phyloP scores from a whole-genome alignment of 345 rosid genomes.

The Eutrema japonicum region DNA sequence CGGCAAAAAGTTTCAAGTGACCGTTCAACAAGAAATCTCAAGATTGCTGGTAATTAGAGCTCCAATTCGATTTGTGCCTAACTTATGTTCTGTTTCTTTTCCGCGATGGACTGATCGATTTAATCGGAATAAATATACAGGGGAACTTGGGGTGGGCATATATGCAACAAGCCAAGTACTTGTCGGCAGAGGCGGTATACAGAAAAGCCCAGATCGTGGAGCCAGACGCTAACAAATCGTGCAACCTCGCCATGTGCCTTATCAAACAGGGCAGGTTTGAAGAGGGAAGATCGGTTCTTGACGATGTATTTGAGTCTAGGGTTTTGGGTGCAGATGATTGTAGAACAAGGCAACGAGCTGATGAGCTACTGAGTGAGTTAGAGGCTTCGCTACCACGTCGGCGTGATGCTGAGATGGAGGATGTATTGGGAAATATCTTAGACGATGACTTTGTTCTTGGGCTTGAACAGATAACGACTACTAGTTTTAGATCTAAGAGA shows the following conservation, averaged over 20 bases:
- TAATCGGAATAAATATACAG: constrained; percentile 39
- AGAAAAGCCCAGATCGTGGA: constrained; percentile 86
- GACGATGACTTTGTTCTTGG: constrained; percentile 68
- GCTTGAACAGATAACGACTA: constrained; percentile 53
- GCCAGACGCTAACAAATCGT: constrained; percentile 86
- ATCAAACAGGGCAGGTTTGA: constrained; percentile 65
- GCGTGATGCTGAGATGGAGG: constrained; percentile 39
- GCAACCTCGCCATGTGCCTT: constrained; percentile 74
- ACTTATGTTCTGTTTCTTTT: not conserved
- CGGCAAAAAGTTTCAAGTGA: constrained; percentile 92
- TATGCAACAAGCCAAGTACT: constrained; percentile 83
- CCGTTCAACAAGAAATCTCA: constrained; percentile 85
- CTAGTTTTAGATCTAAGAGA: constrained; percentile 70
- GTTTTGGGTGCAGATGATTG: constrained; percentile 64
- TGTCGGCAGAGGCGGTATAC: constrained; percentile 85
- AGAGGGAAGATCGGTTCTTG: constrained; percentile 58
- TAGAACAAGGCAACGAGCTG: constrained; percentile 59
- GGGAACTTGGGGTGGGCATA: constrained; percentile 99
- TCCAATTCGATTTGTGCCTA: not conserved
- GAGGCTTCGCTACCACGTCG: constrained; percentile 38
- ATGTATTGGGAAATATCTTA: constrained; percentile 45
- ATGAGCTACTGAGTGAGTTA: constrained; percentile 57
- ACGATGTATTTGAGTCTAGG: constrained; percentile 48
- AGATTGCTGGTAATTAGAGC: constrained; percentile 64
- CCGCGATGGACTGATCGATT: not conserved